Percentiles rank a stretch among this genome's conserved stretches.
These are phyloP conservation scores for Malus asiatica DNA, from an alignment of 306 rosid genomes.

Conservation along the genomic window DNA sequence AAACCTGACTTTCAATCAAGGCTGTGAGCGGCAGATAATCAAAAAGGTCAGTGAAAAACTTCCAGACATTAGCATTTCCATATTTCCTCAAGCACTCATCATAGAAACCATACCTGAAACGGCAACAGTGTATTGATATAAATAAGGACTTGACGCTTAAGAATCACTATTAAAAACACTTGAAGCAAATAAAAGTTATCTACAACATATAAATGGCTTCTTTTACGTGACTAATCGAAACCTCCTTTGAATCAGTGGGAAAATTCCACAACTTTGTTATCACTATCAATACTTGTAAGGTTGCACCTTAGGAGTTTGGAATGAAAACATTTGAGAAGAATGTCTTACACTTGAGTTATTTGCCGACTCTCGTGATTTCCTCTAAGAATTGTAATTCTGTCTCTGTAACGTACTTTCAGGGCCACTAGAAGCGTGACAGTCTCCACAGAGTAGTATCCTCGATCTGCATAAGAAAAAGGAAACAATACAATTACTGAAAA, in stretches of 20 bases:
- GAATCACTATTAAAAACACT: not conserved
- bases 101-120: slow-evolving; percentile 90
- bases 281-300: not conserved
- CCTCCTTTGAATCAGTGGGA: not conserved
- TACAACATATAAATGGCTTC: not conserved
- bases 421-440: slow-evolving; percentile 94
- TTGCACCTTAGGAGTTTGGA: not conserved
- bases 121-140: not conserved
- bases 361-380: slow-evolving; percentile 99
- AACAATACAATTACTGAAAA: not conserved
- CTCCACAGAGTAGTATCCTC: slow-evolving; percentile 84
- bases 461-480: slow-evolving; percentile 23
- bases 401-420: slow-evolving; percentile 94
- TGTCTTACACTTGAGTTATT: slow-evolving; percentile 95
- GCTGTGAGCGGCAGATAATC: slow-evolving; percentile 97
- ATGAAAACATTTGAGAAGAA: not conserved
- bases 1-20: slow-evolving; percentile 96
- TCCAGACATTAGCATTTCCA: slow-evolving; percentile 99
- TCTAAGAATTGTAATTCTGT: slow-evolving; percentile 95
- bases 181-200: not conserved
- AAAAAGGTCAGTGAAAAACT: slow-evolving; percentile 84
- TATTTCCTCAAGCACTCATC: slow-evolving; percentile 98
- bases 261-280: not conserved
- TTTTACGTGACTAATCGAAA: not conserved
- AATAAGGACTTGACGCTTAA: not conserved